A percentile compares a stretch with the other conserved stretches of the same genome.
These are phyloP conservation scores for Collybia sordida DNA, from an alignment of 768 basidiomycete species.

Conservation along the genomic window DNA sequence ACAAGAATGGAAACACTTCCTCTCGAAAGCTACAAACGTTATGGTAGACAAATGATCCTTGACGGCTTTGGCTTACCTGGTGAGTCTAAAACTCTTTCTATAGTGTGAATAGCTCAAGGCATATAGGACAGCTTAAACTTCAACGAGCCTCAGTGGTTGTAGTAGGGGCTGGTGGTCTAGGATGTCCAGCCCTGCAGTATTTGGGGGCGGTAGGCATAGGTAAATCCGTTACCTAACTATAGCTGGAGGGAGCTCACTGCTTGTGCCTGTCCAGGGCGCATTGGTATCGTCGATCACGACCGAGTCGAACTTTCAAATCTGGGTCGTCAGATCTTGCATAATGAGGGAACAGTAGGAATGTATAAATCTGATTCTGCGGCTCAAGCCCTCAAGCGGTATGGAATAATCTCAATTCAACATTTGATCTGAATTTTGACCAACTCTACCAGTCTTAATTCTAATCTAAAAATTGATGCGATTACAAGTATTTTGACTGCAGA, in stretches of 20 bases:
- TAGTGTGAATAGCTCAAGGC: conserved; percentile 40
- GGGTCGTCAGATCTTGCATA: conserved; percentile 84
- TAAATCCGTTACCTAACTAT: conserved; percentile 30
- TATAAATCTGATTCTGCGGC: conserved; percentile 84
- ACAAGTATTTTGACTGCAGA: conserved; percentile 50
- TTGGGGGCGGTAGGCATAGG: conserved; percentile 92
- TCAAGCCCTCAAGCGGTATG: conserved; percentile 61
- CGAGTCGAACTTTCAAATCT: conserved; percentile 19
- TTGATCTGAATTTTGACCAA: background rate
- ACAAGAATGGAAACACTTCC: conserved; percentile 20
- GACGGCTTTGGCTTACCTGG: conserved; percentile 86
- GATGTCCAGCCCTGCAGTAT: conserved; percentile 94
- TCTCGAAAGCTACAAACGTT: conserved; percentile 78
- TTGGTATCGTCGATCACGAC: conserved; percentile 18
- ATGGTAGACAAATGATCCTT: conserved; percentile 97
- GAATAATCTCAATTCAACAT: background rate
- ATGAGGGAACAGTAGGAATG: conserved; percentile 69
- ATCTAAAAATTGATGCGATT: conserved; percentile 57
- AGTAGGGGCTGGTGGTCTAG: conserved; percentile 93
- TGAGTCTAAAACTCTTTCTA: conserved; percentile 18
- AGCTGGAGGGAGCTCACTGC: background rate
- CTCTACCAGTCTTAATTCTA: conserved; percentile 68
- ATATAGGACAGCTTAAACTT: conserved; percentile 88
- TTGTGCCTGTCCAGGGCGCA: conserved; percentile 5
- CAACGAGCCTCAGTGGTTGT: conserved; percentile 76